Base-by-base conservation (phyloP, 768 basidiomycete species). In the Pisolithus tinctorius region DNA sequence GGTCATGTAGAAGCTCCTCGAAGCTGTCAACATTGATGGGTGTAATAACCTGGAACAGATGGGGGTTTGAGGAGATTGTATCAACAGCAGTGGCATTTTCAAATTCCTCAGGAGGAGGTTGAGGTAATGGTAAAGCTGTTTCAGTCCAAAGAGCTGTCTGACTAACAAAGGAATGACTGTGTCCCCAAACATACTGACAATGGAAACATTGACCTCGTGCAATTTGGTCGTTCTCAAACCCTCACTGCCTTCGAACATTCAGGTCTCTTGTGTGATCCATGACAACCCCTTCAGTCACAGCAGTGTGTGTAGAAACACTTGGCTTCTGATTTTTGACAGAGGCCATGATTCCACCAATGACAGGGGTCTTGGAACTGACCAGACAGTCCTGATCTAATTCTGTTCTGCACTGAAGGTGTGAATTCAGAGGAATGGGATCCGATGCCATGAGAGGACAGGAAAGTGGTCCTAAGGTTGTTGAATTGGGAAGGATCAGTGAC, bases 21-120 rank as follows among this genome's bases (percentile, higher is more conserved):
- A 75, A 65, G 1, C 42, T 42, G 20, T 66, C 58, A 29, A 69
- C 63, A 10, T 73, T 62, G 50, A 76, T 65, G 0, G 73, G 74
- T 0, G 69, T 71, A 0, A 67, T 55, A 2, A 78, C 61, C 1
- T 61, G 41, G 58, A 80, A 76, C 0, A 77, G 55, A 2, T 69
- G 36, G 0, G 64, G 63, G 39, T 69, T 30, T 0, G 54, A 20
- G 1, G 3, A 0, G 6, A 75, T 65, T 0, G 72, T 75, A 0
- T 45, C 4, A 0, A 52, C 6, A 0, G 59, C 63, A 0, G 49
- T 25, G 0, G 40, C 34, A 31, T 74, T 63, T 3, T 44, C 17
- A 20, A 38, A 38, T 17, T 54, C 50, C 16, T 46, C 13, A 0
- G 0, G 14, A 2, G 61, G 63, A 0, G 58, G 57, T 1, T 6